Conservation (phyloP, 2,329 filamentous ascomycete species). For the Venturia oleaginea region DNA sequence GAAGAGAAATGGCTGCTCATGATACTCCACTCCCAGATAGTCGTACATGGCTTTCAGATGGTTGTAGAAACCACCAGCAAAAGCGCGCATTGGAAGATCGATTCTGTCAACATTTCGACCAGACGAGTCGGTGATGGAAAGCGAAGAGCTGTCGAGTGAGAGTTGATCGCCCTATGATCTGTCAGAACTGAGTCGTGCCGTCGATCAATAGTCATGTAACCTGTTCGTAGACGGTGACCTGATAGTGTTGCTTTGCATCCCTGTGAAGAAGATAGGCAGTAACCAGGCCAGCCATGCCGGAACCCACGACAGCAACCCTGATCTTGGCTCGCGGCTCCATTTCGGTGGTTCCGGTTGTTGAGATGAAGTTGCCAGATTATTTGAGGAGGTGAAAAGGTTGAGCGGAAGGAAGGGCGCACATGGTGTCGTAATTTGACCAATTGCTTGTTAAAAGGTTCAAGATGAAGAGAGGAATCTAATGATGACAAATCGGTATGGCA, state of each 20-base stretch:
- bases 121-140: constrained; percentile 27
- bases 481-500: too few species aligned
- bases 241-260: constrained; percentile 32
- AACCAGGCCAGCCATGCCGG: constrained; percentile 42
- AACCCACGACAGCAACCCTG: constrained; percentile 38
- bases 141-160: constrained; percentile 38
- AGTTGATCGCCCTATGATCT: constrained; percentile 30
- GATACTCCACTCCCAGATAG: constrained; percentile 42
- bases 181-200: constrained; percentile 5
- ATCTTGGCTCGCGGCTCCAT: constrained; percentile 16
- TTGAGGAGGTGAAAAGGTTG: background rate
- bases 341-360: background rate
- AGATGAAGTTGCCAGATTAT: background rate
- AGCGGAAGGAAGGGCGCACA: background rate
- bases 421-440: background rate
- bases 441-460: background rate
- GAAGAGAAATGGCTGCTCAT: constrained; percentile 45
- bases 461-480: background rate
- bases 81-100: constrained; percentile 45
- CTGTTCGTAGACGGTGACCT: constrained; percentile 38
- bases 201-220: constrained; percentile 22
- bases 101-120: constrained; percentile 26
- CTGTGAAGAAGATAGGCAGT: constrained; percentile 36
- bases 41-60: constrained; percentile 50
- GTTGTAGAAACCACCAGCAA: constrained; percentile 45